Conservation (phyloP, 768 basidiomycete species). For the Tulasnella sp. region DNA sequence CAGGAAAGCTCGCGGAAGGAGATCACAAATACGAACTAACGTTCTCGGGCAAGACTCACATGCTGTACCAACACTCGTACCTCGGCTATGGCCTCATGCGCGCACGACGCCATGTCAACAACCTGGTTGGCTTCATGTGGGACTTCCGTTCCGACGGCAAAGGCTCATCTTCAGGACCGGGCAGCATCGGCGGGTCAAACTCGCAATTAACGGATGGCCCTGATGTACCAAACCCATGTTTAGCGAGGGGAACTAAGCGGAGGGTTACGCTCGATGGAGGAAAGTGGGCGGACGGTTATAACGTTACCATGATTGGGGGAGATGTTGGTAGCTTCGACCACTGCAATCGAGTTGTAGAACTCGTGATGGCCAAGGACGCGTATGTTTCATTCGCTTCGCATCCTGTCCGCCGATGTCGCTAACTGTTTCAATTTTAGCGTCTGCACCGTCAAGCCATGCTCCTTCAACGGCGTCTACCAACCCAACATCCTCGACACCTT, state of each 20-base stretch:
- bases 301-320: slow-evolving; percentile 80
- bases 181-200: slow-evolving; percentile 24
- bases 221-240: slow-evolving; percentile 62
- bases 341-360: slow-evolving; percentile 72
- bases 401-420: background rate
- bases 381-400: slow-evolving; percentile 37
- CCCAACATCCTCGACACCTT: slow-evolving; percentile 86
- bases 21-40: slow-evolving; percentile 85
- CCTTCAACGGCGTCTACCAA: slow-evolving; percentile 96
- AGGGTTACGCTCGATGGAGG: slow-evolving; percentile 53
- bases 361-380: slow-evolving; percentile 94
- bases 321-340: slow-evolving; percentile 78
- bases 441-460: slow-evolving; percentile 88
- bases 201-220: slow-evolving; percentile 22
- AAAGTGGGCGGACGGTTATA: slow-evolving; percentile 32
- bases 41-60: slow-evolving; percentile 62
- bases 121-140: slow-evolving; percentile 81
- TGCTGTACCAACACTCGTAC: slow-evolving; percentile 95
- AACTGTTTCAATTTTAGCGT: slow-evolving; percentile 36
- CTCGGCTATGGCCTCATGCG: slow-evolving; percentile 93
- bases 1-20: slow-evolving; percentile 52
- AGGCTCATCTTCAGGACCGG: background rate
- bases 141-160: slow-evolving; percentile 29
- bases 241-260: slow-evolving; percentile 57
- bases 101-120: slow-evolving; percentile 76